Conservation (phyloP, 2,329 filamentous ascomycete genomes). For the Salinomyces thailandicus region DNA sequence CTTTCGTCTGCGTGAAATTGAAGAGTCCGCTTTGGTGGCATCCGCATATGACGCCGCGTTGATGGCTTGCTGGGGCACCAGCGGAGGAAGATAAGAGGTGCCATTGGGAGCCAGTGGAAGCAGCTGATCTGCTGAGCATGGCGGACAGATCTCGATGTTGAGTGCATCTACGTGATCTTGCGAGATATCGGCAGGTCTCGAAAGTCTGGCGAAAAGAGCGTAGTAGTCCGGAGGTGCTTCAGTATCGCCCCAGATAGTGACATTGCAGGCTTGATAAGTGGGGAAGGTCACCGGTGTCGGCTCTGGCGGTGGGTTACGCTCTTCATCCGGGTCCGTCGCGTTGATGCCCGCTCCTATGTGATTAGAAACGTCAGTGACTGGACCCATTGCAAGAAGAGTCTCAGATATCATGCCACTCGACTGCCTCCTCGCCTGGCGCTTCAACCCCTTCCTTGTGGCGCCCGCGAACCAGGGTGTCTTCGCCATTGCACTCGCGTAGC, state of each 20-base stretch:
- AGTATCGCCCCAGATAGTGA: constrained; percentile 10
- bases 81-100: constrained; percentile 29
- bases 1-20: constrained; percentile 6
- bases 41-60: constrained; percentile 14
- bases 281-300: constrained; percentile 21
- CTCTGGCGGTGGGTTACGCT: constrained; percentile 20
- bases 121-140: constrained; percentile 31
- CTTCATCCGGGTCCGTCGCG: constrained; percentile 16
- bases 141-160: constrained; percentile 31
- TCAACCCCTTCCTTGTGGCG: neutral
- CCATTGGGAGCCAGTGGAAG: constrained; percentile 26
- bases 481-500: neutral
- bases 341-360: constrained; percentile 4
- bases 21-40: constrained; percentile 4
- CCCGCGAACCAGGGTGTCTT: constrained; percentile 3
- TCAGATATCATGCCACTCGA: neutral
- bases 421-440: neutral
- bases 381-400: neutral
- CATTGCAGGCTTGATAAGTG: constrained; percentile 2
- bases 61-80: constrained; percentile 20
- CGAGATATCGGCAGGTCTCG: constrained; percentile 33
- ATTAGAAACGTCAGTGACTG: constrained; percentile 1
- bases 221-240: constrained; percentile 30
- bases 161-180: constrained; percentile 30
- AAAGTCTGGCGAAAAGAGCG: constrained; percentile 33